These are phyloP conservation scores for Pholiota microspora DNA, from an alignment of 768 basidiomycete genomes.

Conservation along the genomic window DNA sequence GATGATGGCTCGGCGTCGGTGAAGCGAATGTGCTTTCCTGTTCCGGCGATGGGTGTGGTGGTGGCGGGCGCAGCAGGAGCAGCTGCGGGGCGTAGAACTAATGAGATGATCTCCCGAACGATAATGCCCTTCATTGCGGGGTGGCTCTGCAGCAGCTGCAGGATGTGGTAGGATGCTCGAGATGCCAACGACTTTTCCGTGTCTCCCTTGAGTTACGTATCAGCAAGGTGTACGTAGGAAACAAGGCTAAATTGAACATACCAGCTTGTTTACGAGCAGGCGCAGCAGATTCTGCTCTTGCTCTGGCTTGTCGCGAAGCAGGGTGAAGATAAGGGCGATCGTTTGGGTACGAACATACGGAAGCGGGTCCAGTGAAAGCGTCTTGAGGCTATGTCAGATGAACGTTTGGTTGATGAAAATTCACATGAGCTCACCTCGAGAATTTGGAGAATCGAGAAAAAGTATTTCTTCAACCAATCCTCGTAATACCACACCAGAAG, in stretches of 20 bases:
- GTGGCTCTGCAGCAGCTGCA: slow-evolving; percentile 87
- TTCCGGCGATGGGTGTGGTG: slow-evolving; percentile 1
- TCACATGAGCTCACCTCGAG: slow-evolving; percentile 69
- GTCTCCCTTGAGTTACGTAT: slow-evolving; percentile 62
- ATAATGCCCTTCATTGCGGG: slow-evolving; percentile 91
- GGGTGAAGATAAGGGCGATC: slow-evolving; percentile 70
- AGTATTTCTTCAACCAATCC: slow-evolving; percentile 97
- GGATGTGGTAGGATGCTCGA: slow-evolving; percentile 84
- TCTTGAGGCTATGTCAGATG: slow-evolving; percentile 35
- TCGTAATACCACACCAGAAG: slow-evolving; percentile 89
- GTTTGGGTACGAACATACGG: slow-evolving; percentile 87
- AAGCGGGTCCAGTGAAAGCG: slow-evolving; percentile 79
- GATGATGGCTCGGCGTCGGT: slow-evolving; percentile 31
- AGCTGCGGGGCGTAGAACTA: slow-evolving; percentile 67
- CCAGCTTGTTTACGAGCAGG: slow-evolving; percentile 92
- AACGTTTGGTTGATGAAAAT: background rate
- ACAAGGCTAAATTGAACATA: slow-evolving; percentile 28
- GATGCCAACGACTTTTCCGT: slow-evolving; percentile 85
- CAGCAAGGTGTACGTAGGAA: background rate
- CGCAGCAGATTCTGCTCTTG: slow-evolving; percentile 96
- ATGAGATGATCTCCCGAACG: slow-evolving; percentile 79
- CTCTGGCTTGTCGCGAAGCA: slow-evolving; percentile 89
- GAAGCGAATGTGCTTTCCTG: slow-evolving; percentile 54
- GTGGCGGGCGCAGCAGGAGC: slow-evolving; percentile 32
- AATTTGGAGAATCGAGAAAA: slow-evolving; percentile 87